A percentile compares a stretch with the other conserved stretches of the same genome.
Evolutionary conservation across 2,329 filamentous ascomycete genomes (phyloP).

Genomic region (Pseudocercospora eumusae): DNA sequence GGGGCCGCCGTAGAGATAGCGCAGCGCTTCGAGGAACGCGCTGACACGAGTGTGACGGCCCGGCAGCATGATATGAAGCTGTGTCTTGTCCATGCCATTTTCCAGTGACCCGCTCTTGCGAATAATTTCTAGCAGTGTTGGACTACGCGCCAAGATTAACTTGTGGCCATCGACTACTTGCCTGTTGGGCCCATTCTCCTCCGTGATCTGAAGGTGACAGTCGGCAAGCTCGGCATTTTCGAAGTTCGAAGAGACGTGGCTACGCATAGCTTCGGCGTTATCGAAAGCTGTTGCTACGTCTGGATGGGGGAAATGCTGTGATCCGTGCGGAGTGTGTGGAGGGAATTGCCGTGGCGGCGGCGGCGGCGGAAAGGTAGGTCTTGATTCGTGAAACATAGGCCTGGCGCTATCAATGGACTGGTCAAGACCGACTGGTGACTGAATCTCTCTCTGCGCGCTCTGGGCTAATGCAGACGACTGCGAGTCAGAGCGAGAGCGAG

Average conservation of each 20-base stretch:
- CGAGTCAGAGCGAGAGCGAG: slow-evolving; percentile 32
- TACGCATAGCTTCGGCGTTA: slow-evolving; percentile 36
- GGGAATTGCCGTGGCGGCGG: slow-evolving; percentile 10
- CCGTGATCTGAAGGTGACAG: slow-evolving; percentile 36
- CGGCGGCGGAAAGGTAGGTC: slow-evolving; percentile 15
- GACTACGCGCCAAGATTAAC: slow-evolving; percentile 38
- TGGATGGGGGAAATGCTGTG: slow-evolving; percentile 27
- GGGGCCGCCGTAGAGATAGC: slow-evolving; percentile 39
- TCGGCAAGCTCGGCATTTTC: slow-evolving; percentile 36
- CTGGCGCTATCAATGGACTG: slow-evolving; percentile 19
- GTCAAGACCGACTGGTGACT: slow-evolving; percentile 28
- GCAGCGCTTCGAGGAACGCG: slow-evolving; percentile 35
- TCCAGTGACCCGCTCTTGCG: slow-evolving; percentile 17
- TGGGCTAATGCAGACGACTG: slow-evolving; percentile 29
- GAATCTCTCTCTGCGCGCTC: slow-evolving; percentile 21
- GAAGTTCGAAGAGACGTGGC: slow-evolving; percentile 35
- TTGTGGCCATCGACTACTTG: slow-evolving; percentile 35
- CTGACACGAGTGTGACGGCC: slow-evolving; percentile 29
- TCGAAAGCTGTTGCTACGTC: slow-evolving; percentile 30
- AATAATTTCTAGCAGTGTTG: slow-evolving; percentile 33
- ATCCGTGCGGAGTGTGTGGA: slow-evolving; percentile 25
- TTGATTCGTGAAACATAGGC: slow-evolving; percentile 18
- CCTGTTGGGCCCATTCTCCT: slow-evolving; percentile 24
- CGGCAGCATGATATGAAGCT: slow-evolving; percentile 27
- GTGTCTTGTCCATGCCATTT: slow-evolving; percentile 20